Conservation (phyloP, 2,329 filamentous ascomycete species). For the Westerdykella aurantiaca region DNA sequence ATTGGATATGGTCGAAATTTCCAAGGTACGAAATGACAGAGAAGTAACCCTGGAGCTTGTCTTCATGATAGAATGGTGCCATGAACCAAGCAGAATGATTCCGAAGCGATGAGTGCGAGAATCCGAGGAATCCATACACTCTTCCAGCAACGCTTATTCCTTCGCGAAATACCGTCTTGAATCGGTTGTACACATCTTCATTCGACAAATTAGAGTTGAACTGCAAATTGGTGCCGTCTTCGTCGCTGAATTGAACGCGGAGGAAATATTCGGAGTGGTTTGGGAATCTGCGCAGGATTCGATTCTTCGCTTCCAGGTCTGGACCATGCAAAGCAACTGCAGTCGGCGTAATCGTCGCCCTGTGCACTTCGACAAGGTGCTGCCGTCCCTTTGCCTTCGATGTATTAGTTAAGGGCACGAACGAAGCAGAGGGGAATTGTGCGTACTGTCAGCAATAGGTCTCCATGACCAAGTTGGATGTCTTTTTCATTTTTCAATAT, state of each 20-base stretch:
- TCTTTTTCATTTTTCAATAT: constrained; percentile 9
- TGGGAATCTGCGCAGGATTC: constrained; percentile 24
- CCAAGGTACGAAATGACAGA: constrained; percentile 25
- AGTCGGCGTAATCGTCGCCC: constrained; percentile 46
- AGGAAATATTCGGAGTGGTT: constrained; percentile 25
- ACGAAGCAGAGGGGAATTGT: constrained; percentile 39
- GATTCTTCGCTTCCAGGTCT: constrained; percentile 53
- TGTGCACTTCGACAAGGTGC: constrained; percentile 44
- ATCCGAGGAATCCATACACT: constrained; percentile 28
- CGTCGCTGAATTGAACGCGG: constrained; percentile 68
- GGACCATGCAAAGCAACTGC: constrained; percentile 43
- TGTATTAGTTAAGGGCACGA: constrained; percentile 42
- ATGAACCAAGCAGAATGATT: constrained; percentile 31
- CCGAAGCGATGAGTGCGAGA: constrained; percentile 29
- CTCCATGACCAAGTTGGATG: constrained; percentile 30
- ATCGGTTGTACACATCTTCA: constrained; percentile 40
- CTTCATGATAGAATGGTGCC: constrained; percentile 22
- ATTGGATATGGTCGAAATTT: constrained; percentile 45
- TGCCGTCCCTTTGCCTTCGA: constrained; percentile 46
- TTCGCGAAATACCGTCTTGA: constrained; percentile 52
- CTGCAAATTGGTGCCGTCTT: constrained; percentile 60
- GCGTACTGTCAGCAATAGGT: constrained; percentile 51
- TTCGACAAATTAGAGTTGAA: constrained; percentile 46
- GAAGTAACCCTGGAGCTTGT: constrained; percentile 48
- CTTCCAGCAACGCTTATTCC: constrained; percentile 47